Base-by-base conservation (phyloP, 495 filamentous ascomycete genomes). In the Daldinia grandis region DNA sequence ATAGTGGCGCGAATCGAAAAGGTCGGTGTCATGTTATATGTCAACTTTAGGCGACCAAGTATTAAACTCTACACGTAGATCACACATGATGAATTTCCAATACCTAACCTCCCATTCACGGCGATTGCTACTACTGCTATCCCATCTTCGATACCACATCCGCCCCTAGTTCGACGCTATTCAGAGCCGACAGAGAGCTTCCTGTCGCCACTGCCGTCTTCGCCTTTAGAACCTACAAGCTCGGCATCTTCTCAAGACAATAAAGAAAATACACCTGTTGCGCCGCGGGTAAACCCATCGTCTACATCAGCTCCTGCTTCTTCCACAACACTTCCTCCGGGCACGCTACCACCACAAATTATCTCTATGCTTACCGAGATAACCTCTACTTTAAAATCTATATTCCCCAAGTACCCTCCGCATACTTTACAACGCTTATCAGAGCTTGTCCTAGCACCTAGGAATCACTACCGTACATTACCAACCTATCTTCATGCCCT, bases 391-490 rank as follows among this genome's bases (percentile, higher is more conserved):
- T 83, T 99, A 44, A 83, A 80, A 38, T 81, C 81, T 3, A 86
- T 86, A 66, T 99, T 99, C 80, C 38, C 85, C 28, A 80, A 82
- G 0, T 87, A 92, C 65, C 95, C 95, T 1, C 95, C 95, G 0
- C 93, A 98, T 76, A 98, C 95, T 0, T 85, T 97, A 57, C 95
- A 99, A 80, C 91, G 95, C 47, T 86, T 99, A 33, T 87, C 95
- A 19, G 95, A 99, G 83, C 91, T 99, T n/a, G 83, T 98, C 40
- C 84, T 95, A 12, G 77, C 78, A 17, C 95, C 95, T 6, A 90
- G 81, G 40, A 81, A 85, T 44, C 93, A 97, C 78, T 98, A 99
- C 80, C 84, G 84, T 31, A 90, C 88, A 31, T 84, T 98, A 4
- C 87, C 91, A 5, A 87, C 93, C 24, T 99, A 94, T 76, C 89